Evolutionary conservation across 192 early-diverging fungal genomes (phyloP).

Genomic region (Backusella sp.): DNA sequence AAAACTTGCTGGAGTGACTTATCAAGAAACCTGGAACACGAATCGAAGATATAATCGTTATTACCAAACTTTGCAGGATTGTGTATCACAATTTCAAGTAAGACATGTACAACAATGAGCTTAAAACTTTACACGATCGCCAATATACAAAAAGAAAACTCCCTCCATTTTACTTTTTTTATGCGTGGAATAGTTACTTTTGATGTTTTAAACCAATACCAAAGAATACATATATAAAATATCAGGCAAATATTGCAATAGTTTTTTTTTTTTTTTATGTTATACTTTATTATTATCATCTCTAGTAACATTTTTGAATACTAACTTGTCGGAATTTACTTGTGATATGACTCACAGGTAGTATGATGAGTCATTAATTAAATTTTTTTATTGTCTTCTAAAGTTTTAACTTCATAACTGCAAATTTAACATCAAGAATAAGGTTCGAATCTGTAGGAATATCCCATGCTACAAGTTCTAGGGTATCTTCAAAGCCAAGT

Average conservation of each 20-base stretch:
- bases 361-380: not conserved
- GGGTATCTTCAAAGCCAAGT: constrained; percentile 44
- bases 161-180: not conserved
- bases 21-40: too few relatives aligned
- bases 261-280: not conserved
- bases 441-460: not conserved
- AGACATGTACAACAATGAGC: too few relatives aligned
- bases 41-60: not conserved
- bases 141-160: too few relatives aligned
- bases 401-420: not conserved
- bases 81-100: too few relatives aligned
- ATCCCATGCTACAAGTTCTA: constrained; percentile 30
- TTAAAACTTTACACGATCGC: too few relatives aligned
- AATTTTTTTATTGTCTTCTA: not conserved
- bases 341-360: not conserved
- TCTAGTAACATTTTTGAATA: not conserved
- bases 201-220: too few relatives aligned
- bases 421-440: not conserved
- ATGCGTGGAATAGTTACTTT: too few relatives aligned
- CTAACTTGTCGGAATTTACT: not conserved
- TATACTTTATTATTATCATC: not conserved
- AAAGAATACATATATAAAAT: not conserved
- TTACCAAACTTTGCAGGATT: too few relatives aligned
- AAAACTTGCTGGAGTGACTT: too few relatives aligned
- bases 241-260: not conserved